Percentiles rank a stretch among this genome's conserved stretches.
Evolutionary conservation across 495 filamentous ascomycete genomes (phyloP).

Genomic region (Tuber melanosporum): DNA sequence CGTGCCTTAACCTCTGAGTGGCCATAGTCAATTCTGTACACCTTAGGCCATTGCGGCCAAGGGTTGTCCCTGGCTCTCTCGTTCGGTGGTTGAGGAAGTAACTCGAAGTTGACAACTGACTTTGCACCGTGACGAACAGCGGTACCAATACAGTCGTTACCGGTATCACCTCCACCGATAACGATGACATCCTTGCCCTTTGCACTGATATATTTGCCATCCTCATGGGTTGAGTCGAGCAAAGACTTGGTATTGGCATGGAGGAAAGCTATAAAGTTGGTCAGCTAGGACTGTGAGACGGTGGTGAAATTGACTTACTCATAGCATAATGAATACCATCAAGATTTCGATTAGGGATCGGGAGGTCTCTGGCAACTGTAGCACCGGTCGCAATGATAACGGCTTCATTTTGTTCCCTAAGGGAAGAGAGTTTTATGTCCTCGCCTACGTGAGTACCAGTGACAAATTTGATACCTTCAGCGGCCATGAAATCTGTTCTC

Average conservation of each 20-base stretch:
- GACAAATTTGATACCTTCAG: constrained; percentile 80
- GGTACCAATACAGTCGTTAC: constrained; percentile 98
- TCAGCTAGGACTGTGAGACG: neutral
- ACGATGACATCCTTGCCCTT: constrained; percentile 96
- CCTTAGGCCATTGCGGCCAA: constrained; percentile 98
- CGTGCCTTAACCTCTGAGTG: constrained; percentile 96
- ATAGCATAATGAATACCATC: constrained; percentile 97
- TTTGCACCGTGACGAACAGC: constrained; percentile 96
- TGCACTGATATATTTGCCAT: constrained; percentile 88
- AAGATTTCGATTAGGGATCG: constrained; percentile 82
- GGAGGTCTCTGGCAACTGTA: constrained; percentile 92
- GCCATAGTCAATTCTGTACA: constrained; percentile 97
- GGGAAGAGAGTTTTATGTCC: constrained; percentile 66
- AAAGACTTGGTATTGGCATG: constrained; percentile 98
- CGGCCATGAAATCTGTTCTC: constrained; percentile 91
- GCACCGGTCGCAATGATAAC: constrained; percentile 95
- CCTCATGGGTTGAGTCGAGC: constrained; percentile 81
- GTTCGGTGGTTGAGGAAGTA: constrained; percentile 87
- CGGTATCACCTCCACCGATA: constrained; percentile 97
- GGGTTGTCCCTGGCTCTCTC: constrained; percentile 96
- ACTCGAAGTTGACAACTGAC: constrained; percentile 94
- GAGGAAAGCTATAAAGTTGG: constrained; percentile 59
- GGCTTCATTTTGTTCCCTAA: constrained; percentile 72
- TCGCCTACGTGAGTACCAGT: constrained; percentile 73
- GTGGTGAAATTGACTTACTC: constrained; percentile 44